Evolutionary conservation across 2,329 filamentous ascomycete species (phyloP).

Genomic region (Polytolypa hystricis): DNA sequence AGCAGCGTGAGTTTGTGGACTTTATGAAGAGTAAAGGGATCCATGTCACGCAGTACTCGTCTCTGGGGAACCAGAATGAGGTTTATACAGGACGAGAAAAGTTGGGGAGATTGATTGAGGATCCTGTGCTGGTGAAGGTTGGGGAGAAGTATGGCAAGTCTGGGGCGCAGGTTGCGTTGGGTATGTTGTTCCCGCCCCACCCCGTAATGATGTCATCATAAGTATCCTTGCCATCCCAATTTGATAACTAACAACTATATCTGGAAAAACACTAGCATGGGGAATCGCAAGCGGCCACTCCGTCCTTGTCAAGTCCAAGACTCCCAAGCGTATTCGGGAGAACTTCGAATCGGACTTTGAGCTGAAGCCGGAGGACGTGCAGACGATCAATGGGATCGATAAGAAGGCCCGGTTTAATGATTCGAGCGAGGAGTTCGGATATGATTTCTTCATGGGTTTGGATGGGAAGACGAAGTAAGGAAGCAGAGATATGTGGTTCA

Average conservation of each 20-base stretch:
- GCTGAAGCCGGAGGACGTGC: conserved; percentile 46
- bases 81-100: conserved; percentile 35
- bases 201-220: not conserved
- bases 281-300: conserved; percentile 41
- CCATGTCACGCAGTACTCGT: conserved; percentile 45
- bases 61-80: conserved; percentile 44
- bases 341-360: conserved; percentile 46
- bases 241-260: no score
- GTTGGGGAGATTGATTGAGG: conserved; percentile 41
- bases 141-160: conserved; percentile 43
- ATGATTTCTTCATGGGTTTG: conserved; percentile 47
- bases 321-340: conserved; percentile 29
- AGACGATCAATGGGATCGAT: conserved; percentile 45
- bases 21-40: conserved; percentile 42
- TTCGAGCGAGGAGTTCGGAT: conserved; percentile 44
- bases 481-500: no score
- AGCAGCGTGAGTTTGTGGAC: conserved; percentile 38
- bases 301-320: conserved; percentile 45
- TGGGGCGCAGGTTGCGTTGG: conserved; percentile 41
- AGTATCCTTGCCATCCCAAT: conserved; percentile 1
- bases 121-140: conserved; percentile 39
- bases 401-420: conserved; percentile 55
- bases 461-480: conserved; percentile 41
- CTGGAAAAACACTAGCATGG: conserved; percentile 39
- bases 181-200: conserved; percentile 16